Conservation (phyloP, 768 basidiomycete genomes). For the Porphyrellus cyaneotinctus region DNA sequence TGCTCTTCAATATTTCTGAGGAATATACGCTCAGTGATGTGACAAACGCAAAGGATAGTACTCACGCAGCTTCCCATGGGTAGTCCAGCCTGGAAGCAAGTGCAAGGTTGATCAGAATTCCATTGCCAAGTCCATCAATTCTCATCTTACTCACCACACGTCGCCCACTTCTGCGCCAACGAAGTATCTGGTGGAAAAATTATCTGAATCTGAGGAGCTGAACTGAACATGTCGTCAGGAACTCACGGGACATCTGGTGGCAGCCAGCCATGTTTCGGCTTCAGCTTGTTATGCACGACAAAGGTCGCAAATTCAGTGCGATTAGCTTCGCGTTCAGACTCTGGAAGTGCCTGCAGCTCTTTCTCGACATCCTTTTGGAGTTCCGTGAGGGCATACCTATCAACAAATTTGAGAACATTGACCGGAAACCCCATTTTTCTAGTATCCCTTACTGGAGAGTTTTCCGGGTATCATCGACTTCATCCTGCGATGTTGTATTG, state of each 20-base stretch:
- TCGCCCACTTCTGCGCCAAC: conserved; percentile 71
- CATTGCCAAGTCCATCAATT: not conserved
- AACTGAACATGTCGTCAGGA: not conserved
- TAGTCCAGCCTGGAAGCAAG: conserved; percentile 64
- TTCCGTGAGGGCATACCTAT: conserved; percentile 86
- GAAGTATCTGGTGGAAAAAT: conserved; percentile 55
- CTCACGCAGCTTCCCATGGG: conserved; percentile 78
- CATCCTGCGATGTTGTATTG: conserved; percentile 50
- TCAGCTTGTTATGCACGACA: conserved; percentile 93
- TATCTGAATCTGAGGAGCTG: conserved; percentile 10
- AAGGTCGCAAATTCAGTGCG: conserved; percentile 88
- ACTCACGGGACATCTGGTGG: conserved; percentile 63
- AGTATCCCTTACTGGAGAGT: conserved; percentile 69
- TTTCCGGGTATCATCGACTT: conserved; percentile 85
- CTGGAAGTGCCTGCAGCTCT: conserved; percentile 60
- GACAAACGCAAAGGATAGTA: conserved; percentile 1
- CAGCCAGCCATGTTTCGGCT: conserved; percentile 75
- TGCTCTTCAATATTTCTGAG: conserved; percentile 73
- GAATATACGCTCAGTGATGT: not conserved
- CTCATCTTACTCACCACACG: conserved; percentile 63
- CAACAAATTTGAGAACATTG: conserved; percentile 1
- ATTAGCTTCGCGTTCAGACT: conserved; percentile 67
- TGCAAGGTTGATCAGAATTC: conserved; percentile 14
- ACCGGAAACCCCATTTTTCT: not conserved
- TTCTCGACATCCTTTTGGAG: conserved; percentile 83